Evolutionary conservation across 192 early-diverging fungal species (phyloP), one percentile per base, ranked within the genome.

Genomic region (Coemansia sp.): DNA sequence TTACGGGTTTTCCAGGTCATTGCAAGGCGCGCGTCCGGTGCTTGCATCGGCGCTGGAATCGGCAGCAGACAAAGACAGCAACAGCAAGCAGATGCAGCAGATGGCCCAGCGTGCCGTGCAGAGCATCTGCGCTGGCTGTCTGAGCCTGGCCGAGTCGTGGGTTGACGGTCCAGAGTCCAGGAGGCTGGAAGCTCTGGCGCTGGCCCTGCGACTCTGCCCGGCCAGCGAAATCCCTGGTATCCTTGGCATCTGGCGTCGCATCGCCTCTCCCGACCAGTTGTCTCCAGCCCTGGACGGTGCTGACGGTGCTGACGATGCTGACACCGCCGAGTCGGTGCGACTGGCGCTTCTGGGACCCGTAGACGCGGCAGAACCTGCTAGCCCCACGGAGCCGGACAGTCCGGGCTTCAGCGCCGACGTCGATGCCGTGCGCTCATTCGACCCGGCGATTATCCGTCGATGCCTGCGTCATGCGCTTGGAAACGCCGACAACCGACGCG

Each of bases 371-470:
- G 42, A 3, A 16, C 7, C 42, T 14, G 2, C 36, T 34, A 10
- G 48, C 17, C 14, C 38, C n/a, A 8, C 33, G 40, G 33, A 3
- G 2, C 3, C 22, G 25, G 60, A 32, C 20, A 28, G 28, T 30
- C 42, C 63, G 14, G 40, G 10, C 10, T 7, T 7, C 16, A 45
- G 18, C 5, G 42, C 56, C 28, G 56, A 61, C 52, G 48, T 36
- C 31, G 71, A 70, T 5, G 28, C 63, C 0, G 61, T 80, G 32
- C 68, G 65, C 38, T 74, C 77, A 11, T 80, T 80, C n/a, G 77
- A 80, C 25, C 60, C 71, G 4, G 77, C 71, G 2, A 74, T 80
- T 32, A 60, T 80, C 51, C 68, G 64, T 40, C 71, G 77, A 49
- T 56, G 64, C 3, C 57, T 80, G 61, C 72, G 56, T 1, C 17